Conservation (phyloP, 1,284 basidiomycete genomes). For the Inonotus obliquus region DNA sequence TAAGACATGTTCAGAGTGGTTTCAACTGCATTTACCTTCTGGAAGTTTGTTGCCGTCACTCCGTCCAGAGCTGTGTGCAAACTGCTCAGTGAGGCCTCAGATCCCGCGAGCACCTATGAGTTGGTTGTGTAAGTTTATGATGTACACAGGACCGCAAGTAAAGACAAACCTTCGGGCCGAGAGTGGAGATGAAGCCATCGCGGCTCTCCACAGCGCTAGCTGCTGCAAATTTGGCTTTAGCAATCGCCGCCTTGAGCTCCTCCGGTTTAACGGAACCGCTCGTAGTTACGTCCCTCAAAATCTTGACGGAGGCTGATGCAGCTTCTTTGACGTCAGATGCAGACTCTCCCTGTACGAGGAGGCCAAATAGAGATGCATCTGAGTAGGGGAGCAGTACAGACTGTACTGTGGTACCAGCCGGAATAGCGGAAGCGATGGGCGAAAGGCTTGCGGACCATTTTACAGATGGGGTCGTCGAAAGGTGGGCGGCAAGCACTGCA, state of each 20-base stretch:
- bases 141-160: constrained; percentile 15
- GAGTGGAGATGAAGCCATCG: constrained; percentile 58
- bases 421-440: constrained; percentile 55
- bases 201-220: constrained; percentile 67
- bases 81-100: constrained; percentile 47
- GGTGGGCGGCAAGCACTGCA: constrained; percentile 71
- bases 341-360: constrained; percentile 65
- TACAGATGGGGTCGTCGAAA: constrained; percentile 68
- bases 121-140: constrained; percentile 12
- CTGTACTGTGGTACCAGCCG: constrained; percentile 55
- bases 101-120: constrained; percentile 54
- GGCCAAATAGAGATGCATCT: constrained; percentile 82
- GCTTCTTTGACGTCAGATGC: constrained; percentile 58
- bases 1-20: not conserved
- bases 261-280: constrained; percentile 55
- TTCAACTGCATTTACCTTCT: constrained; percentile 45
- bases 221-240: constrained; percentile 82
- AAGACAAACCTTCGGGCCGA: constrained; percentile 57
- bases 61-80: constrained; percentile 58
- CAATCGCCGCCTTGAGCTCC: constrained; percentile 74
- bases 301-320: constrained; percentile 60
- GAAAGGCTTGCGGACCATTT: constrained; percentile 82
- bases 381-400: constrained; percentile 82
- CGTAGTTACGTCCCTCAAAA: constrained; percentile 55
- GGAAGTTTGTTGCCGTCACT: constrained; percentile 53